A percentile compares a stretch with the other conserved stretches of the same genome.
Conservation (phyloP, 768 basidiomycete genomes). For the Hygrocybe punicea region DNA sequence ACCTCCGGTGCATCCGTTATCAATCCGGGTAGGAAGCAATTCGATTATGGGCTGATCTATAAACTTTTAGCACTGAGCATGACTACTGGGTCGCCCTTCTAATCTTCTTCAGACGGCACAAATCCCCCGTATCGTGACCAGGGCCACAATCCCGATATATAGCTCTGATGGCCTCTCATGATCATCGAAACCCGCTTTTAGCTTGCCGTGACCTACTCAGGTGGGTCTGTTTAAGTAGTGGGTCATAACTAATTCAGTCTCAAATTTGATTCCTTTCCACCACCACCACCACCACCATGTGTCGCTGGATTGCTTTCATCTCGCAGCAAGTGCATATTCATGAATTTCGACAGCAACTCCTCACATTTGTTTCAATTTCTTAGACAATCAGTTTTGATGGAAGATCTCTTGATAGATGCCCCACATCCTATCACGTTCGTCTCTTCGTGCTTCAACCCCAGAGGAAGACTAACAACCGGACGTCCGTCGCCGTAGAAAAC, state of each 20-base stretch:
- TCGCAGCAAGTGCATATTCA: not conserved
- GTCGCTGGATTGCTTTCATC: slow-evolving; percentile 3
- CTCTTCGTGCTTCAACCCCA: not conserved
- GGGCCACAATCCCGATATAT: not conserved
- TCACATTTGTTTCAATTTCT: not conserved
- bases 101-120: not conserved
- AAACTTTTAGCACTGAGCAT: not conserved
- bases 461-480: not conserved
- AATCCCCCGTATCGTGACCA: too few species aligned
- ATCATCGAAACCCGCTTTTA: not conserved
- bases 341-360: not conserved
- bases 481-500: not conserved
- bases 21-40: too few species aligned
- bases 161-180: too few species aligned
- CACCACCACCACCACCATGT: not conserved
- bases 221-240: not conserved
- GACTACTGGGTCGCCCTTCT: not conserved
- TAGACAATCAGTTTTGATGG: not conserved
- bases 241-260: not conserved
- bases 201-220: not conserved
- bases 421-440: slow-evolving; percentile 2
- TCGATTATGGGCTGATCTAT: not conserved
- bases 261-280: not conserved
- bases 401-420: not conserved
- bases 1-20: too few species aligned